Percentiles rank a stretch among this genome's conserved stretches.
phyloP scores from a whole-genome alignment of 495 filamentous ascomycete species.

The Haplographium delicatum region DNA sequence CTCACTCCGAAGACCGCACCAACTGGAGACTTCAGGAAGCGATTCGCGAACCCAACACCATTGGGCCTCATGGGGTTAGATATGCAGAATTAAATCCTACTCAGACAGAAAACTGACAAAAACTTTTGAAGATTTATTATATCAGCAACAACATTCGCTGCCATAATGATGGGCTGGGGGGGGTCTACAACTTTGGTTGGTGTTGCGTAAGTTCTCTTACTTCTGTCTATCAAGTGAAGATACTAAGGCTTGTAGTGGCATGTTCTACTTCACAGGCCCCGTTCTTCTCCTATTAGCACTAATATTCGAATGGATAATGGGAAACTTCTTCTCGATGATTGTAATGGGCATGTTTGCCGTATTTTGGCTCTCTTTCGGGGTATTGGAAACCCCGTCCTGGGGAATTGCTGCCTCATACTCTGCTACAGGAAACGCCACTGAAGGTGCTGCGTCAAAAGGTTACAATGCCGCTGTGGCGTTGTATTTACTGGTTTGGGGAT shows the following conservation, averaged over 20 bases:
- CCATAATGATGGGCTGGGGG: constrained; percentile 52
- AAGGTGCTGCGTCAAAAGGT: constrained; percentile 36
- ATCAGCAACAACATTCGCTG: constrained; percentile 19
- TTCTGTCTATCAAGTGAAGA: neutral
- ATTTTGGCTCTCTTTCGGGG: constrained; percentile 51
- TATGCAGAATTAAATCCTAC: constrained; percentile 3
- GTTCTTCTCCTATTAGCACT: constrained; percentile 41
- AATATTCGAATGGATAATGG: constrained; percentile 48
- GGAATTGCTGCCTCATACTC: constrained; percentile 42
- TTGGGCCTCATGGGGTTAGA: constrained; percentile 47
- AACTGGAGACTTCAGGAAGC: constrained; percentile 40
- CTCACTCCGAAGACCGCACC: constrained; percentile 47
- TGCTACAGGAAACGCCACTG: constrained; percentile 36
- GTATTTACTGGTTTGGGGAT: constrained; percentile 52
- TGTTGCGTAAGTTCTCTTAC: constrained; percentile 38
- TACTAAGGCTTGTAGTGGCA: constrained; percentile 34
- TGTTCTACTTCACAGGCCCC: constrained; percentile 52
- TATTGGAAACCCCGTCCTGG: constrained; percentile 47
- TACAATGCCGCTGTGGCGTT: constrained; percentile 45
- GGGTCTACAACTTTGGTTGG: constrained; percentile 41
- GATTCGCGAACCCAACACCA: constrained; percentile 50
- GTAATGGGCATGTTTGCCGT: constrained; percentile 51
- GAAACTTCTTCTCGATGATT: constrained; percentile 52
- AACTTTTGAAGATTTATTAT: constrained; percentile 42
- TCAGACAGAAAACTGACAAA: constrained; percentile 1